phyloP scores from a whole-genome alignment of 2,329 filamentous ascomycete genomes.

The Dothistroma pini region DNA sequence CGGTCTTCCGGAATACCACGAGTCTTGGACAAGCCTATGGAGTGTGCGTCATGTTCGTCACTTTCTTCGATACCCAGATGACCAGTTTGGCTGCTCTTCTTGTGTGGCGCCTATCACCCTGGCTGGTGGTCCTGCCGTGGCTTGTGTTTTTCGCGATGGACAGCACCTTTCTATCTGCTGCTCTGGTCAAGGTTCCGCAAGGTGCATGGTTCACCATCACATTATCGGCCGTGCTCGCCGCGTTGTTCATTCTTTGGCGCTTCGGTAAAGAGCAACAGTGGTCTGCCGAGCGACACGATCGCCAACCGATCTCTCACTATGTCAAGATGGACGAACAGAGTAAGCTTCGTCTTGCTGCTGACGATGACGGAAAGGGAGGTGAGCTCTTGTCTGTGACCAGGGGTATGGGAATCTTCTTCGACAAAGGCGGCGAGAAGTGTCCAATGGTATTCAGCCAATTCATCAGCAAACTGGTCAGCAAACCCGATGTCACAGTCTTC shows the following conservation, averaged over 20 bases:
- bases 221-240: slow-evolving; percentile 59
- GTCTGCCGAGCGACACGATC: slow-evolving; percentile 63
- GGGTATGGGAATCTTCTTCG: slow-evolving; percentile 71
- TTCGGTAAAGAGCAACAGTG: slow-evolving; percentile 78
- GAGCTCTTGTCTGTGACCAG: slow-evolving; percentile 40
- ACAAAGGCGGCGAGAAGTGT: slow-evolving; percentile 65
- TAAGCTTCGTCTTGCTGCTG: slow-evolving; percentile 17
- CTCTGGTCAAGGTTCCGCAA: slow-evolving; percentile 67
- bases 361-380: slow-evolving; percentile 28
- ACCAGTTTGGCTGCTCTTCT: slow-evolving; percentile 68
- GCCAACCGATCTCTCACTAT: slow-evolving; percentile 49
- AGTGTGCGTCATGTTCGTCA: slow-evolving; percentile 75
- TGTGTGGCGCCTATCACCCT: slow-evolving; percentile 63
- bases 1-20: slow-evolving; percentile 51
- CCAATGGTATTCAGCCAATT: slow-evolving; percentile 70
- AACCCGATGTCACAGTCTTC: slow-evolving; percentile 67
- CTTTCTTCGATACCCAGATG: slow-evolving; percentile 73
- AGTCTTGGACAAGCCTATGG: slow-evolving; percentile 70
- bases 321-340: slow-evolving; percentile 36
- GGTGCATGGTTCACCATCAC: slow-evolving; percentile 76
- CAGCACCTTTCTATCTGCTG: slow-evolving; percentile 65
- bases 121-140: slow-evolving; percentile 60
- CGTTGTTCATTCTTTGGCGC: slow-evolving; percentile 69
- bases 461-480: slow-evolving; percentile 64
- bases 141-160: slow-evolving; percentile 64